Evolutionary conservation across 306 rosid genomes (phyloP).

Genomic region (Arachis stenosperma): DNA sequence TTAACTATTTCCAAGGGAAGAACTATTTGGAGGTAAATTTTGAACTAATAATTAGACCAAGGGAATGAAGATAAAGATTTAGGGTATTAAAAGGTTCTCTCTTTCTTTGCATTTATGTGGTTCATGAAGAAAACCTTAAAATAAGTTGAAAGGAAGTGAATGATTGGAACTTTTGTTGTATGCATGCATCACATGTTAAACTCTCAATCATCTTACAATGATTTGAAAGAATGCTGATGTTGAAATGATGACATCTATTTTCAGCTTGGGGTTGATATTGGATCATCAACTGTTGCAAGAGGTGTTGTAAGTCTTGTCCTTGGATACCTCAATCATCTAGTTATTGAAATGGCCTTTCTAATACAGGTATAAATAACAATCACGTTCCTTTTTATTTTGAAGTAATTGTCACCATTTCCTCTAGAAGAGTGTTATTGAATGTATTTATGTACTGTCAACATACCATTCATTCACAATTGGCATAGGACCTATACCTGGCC

Average conservation of each 20-base stretch:
- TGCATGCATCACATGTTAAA: constrained; percentile 23
- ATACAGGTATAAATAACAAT: constrained; percentile 64
- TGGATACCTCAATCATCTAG: constrained; percentile 88
- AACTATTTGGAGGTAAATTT: constrained; percentile 86
- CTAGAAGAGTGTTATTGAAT: too few relatives aligned
- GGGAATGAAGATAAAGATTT: constrained; percentile 7
- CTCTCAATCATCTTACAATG: constrained; percentile 6
- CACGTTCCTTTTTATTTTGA: constrained; percentile 8
- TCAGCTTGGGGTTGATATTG: constrained; percentile 76
- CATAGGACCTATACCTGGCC: too few relatives aligned
- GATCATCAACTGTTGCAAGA: constrained; percentile 92
- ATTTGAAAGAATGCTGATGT: constrained; percentile 13
- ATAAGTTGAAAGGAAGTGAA: background rate
- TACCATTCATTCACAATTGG: too few relatives aligned
- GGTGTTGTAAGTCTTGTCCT: constrained; percentile 93
- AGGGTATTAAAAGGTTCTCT: constrained; percentile 2
- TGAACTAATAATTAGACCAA: background rate
- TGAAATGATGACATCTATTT: constrained; percentile 33
- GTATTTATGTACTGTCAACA: too few relatives aligned
- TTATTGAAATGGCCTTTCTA: constrained; percentile 92
- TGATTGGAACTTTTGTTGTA: background rate
- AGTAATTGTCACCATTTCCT: background rate
- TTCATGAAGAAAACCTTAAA: constrained; percentile 5
- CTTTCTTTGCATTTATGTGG: constrained; percentile 1
- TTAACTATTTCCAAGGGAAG: constrained; percentile 73